Evolutionary conservation across 2,329 filamentous ascomycete species (phyloP), one percentile per base, ranked within the genome.

Genomic region (Xylariales sp.): DNA sequence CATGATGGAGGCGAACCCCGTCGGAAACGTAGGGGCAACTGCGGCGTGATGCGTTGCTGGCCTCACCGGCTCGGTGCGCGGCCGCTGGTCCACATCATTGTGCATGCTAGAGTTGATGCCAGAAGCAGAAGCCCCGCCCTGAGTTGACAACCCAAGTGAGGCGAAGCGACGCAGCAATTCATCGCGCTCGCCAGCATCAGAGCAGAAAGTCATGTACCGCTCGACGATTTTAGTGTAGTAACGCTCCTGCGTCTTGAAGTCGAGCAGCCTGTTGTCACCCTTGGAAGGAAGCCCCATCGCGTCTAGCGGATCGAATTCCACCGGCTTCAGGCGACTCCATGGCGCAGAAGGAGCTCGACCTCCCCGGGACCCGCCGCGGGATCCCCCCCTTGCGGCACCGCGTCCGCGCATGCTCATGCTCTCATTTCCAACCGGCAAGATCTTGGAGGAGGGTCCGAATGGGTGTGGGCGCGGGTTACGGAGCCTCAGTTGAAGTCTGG

Each of bases 211-310:
- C 77, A 95, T 84, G 65, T 95, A 96, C 33, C 88, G 81, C 56
- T 91, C 83, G 41, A 90, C 81, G 52, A 96, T 94, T 56, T 83
- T 87, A 56, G 82, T 81, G 63, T 91, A 95, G 67, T 91, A 96
- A 38, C 71, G 71, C 60, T 95, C 85, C 63, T 97, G 91, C 6
- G 76, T 77, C 63, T 86, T 88, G 61, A 75, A 69, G 51, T 91
- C 81, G 41, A 87, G 74, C 24, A 90, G 67, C 52, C 85, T 83
- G 33, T 74, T 85, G 61, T 97, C 91, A 37, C 91, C 91, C 57
- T 95, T 96, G 3, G 89, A 95, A 5, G 88, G 88, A 47, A 95
- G 73, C 2, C 91, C 90, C 49, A 94, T 85, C 43, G 72, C 76
- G 50, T 94, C 86, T 19, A 97, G 69, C 12, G 86, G 78, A 59